Conservation (phyloP, 2,329 filamentous ascomycete genomes). For the Fusarium sp. region DNA sequence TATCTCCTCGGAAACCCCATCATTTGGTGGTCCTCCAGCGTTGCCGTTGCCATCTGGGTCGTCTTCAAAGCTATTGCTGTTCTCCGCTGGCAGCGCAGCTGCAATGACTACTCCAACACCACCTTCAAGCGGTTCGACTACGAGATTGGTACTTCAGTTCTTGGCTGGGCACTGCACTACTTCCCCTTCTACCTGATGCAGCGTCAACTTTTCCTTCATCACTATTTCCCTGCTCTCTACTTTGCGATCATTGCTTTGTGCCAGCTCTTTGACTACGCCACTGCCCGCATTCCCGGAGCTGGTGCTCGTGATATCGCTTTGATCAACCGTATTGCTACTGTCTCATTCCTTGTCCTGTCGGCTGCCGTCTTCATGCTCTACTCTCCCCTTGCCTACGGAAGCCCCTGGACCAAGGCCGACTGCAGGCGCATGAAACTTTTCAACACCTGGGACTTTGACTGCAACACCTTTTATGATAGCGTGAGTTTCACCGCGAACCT, state of each 20-base stretch:
- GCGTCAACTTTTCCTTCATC: conserved; percentile 96
- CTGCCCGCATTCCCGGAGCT: conserved; percentile 75
- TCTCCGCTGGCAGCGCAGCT: conserved; percentile 94
- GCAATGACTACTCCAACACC: conserved; percentile 81
- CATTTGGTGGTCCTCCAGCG: conserved; percentile 91
- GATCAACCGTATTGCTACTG: conserved; percentile 78
- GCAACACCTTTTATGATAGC: conserved; percentile 87
- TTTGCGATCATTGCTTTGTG: conserved; percentile 91
- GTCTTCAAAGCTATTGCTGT: conserved; percentile 88
- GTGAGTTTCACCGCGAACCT: conserved; percentile 69
- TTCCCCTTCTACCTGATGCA: conserved; percentile 99
- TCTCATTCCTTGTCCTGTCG: conserved; percentile 78
- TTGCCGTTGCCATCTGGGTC: conserved; percentile 79
- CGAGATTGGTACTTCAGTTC: conserved; percentile 87
- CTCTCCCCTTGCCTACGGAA: conserved; percentile 90
- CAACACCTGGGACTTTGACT: conserved; percentile 95
- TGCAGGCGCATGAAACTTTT: conserved; percentile 91
- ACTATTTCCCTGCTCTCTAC: conserved; percentile 97
- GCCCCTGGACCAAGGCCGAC: conserved; percentile 88
- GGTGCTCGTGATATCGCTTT: conserved; percentile 73
- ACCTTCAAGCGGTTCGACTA: conserved; percentile 98
- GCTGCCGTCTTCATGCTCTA: conserved; percentile 85
- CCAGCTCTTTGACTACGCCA: conserved; percentile 88
- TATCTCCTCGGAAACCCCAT: conserved; percentile 96
- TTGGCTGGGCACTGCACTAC: conserved; percentile 98